These are phyloP conservation scores for Fusarium sp. DNA, from an alignment of 2,329 filamentous ascomycete genomes.

Conservation along the genomic window DNA sequence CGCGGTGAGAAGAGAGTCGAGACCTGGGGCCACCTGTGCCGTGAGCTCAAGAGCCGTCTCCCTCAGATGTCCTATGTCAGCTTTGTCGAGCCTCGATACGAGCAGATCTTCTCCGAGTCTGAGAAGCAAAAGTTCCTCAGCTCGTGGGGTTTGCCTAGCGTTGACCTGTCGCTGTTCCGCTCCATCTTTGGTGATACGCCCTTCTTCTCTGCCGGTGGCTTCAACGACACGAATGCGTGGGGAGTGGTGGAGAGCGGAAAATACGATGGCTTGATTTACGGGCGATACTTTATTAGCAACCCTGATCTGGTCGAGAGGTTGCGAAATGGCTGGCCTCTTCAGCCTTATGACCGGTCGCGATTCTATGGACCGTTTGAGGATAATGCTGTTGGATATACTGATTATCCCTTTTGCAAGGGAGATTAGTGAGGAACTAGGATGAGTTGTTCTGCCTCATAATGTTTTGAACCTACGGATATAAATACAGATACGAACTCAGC, in stretches of 20 bases:
- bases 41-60: slow-evolving; percentile 57
- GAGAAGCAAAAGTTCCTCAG: slow-evolving; percentile 62
- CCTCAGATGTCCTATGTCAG: slow-evolving; percentile 63
- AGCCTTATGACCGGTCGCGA: slow-evolving; percentile 55
- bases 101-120: slow-evolving; percentile 60
- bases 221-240: slow-evolving; percentile 61
- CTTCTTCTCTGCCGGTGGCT: slow-evolving; percentile 67
- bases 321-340: slow-evolving; percentile 53
- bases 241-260: slow-evolving; percentile 56
- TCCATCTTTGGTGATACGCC: slow-evolving; percentile 63
- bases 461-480: neutral
- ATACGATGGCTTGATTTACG: slow-evolving; percentile 61
- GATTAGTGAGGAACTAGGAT: neutral
- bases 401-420: slow-evolving; percentile 46
- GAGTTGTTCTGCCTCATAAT: accelerated
- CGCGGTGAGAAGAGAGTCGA: slow-evolving; percentile 62
- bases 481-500: neutral
- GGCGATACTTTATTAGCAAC: slow-evolving; percentile 60
- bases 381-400: slow-evolving; percentile 49
- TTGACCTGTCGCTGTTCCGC: slow-evolving; percentile 60
- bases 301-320: slow-evolving; percentile 60
- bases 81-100: slow-evolving; percentile 66
- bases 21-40: slow-evolving; percentile 63
- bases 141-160: slow-evolving; percentile 58
- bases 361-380: slow-evolving; percentile 58